phyloP scores from a whole-genome alignment of 345 rosid species.

The Citrus unshiu region DNA sequence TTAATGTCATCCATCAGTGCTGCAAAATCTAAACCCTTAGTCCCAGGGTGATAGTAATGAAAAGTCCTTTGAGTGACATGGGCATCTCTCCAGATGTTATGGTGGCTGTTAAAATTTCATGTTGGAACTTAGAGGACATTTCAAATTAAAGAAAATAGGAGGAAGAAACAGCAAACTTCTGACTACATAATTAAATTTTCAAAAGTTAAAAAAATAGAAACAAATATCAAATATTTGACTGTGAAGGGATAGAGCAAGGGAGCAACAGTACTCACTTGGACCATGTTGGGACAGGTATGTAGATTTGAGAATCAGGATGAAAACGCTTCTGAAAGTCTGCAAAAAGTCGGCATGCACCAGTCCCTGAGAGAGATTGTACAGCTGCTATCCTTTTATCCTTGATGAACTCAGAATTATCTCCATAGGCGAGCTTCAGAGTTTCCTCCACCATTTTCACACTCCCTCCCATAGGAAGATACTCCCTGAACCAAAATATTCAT shows the following conservation, averaged over 20 bases:
- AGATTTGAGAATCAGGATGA: slow-evolving; percentile 76
- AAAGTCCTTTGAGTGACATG: slow-evolving; percentile 73
- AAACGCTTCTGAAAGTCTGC: slow-evolving; percentile 96
- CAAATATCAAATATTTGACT: background rate
- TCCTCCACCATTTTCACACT: slow-evolving; percentile 86
- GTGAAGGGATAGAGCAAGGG: too few relatives aligned
- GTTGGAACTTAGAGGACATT: slow-evolving; percentile 14
- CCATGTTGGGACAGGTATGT: slow-evolving; percentile 95
- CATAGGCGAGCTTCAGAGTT: slow-evolving; percentile 90
- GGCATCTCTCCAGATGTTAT: slow-evolving; percentile 98
- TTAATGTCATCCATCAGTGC: slow-evolving; percentile 83
- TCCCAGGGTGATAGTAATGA: slow-evolving; percentile 86
- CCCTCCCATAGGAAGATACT: slow-evolving; percentile 99
- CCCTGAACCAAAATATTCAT: slow-evolving; percentile 43
- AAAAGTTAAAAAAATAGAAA: background rate
- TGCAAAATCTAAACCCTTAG: slow-evolving; percentile 82
- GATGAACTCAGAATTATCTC: slow-evolving; percentile 71
- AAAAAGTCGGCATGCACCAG: slow-evolving; percentile 96
- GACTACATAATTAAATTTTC: background rate
- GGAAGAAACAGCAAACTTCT: background rate
- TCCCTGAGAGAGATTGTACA: slow-evolving; percentile 86
- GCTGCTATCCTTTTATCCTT: slow-evolving; percentile 90
- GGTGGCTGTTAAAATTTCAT: slow-evolving; percentile 63
- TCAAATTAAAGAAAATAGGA: background rate
- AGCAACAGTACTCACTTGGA: slow-evolving; percentile 60